Percentiles rank a stretch among this genome's conserved stretches.
phyloP scores from a whole-genome alignment of 2,329 filamentous ascomycete genomes.

The Penicillium sp. region DNA sequence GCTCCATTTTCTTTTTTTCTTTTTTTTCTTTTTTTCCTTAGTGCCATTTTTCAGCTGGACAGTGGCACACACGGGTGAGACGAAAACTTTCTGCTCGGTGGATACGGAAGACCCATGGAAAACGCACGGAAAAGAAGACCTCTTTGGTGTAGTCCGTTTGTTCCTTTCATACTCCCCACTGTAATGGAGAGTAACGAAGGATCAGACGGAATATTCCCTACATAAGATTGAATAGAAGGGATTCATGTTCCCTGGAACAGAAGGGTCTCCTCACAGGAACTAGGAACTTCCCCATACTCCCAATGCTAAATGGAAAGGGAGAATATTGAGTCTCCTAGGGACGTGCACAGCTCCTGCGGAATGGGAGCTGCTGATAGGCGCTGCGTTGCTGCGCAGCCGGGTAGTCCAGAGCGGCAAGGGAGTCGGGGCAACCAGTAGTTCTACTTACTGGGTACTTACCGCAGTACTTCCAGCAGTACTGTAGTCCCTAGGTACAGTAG shows the following conservation, averaged over 20 bases:
- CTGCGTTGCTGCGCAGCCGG: slow-evolving; percentile 36
- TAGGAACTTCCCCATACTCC: slow-evolving; percentile 10
- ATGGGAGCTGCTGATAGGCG: slow-evolving; percentile 40
- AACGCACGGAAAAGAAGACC: slow-evolving; percentile 16
- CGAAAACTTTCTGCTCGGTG: slow-evolving; percentile 20
- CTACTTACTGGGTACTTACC: too few relatives aligned
- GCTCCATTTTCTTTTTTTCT: slow-evolving; percentile 16
- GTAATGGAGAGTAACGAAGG: slow-evolving; percentile 5
- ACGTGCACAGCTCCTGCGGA: slow-evolving; percentile 24
- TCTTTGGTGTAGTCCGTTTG: slow-evolving; percentile 10
- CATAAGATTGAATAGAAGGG: background rate
- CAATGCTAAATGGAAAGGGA: slow-evolving; percentile 1
- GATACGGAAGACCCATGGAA: slow-evolving; percentile 30
- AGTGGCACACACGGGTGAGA: slow-evolving; percentile 23
- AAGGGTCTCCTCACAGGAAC: background rate
- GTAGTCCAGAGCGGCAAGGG: slow-evolving; percentile 43
- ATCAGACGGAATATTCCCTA: background rate
- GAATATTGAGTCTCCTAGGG: background rate
- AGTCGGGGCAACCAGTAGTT: slow-evolving; percentile 41
- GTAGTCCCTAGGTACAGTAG: too few relatives aligned
- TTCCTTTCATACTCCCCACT: slow-evolving; percentile 6
- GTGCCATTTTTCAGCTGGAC: slow-evolving; percentile 28
- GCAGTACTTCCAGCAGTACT: too few relatives aligned
- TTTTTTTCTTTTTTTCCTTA: background rate
- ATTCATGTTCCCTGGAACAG: background rate